Conservation (phyloP, 106 monocot species). For the Iris macrosiphon region DNA sequence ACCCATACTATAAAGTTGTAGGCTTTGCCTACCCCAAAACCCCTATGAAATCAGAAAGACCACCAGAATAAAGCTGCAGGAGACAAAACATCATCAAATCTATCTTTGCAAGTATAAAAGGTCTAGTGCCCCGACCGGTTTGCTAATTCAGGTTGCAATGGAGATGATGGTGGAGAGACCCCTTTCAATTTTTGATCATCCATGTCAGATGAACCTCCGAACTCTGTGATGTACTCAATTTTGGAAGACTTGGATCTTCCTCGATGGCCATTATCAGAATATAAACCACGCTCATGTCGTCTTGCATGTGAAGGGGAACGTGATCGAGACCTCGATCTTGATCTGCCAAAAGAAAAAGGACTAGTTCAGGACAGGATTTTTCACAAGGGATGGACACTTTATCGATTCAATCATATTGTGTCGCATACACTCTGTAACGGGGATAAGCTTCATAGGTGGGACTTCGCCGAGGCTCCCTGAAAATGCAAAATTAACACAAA, state of each 20-base stretch:
- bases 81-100: constrained; percentile 74
- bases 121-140: constrained; percentile 98
- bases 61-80: constrained; percentile 66
- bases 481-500: background rate
- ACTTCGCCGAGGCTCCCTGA: constrained; percentile 78
- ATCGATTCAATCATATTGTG: background rate
- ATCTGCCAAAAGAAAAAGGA: constrained; percentile 34
- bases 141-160: constrained; percentile 41
- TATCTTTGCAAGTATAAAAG: constrained; percentile 87
- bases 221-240: constrained; percentile 96
- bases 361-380: background rate
- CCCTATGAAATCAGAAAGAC: constrained; percentile 36
- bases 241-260: constrained; percentile 76
- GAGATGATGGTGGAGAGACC: constrained; percentile 89
- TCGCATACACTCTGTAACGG: constrained; percentile 47
- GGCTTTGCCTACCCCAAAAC: constrained; percentile 15
- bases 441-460: constrained; percentile 97
- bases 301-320: constrained; percentile 66
- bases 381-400: background rate
- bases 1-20: background rate
- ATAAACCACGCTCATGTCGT: constrained; percentile 44
- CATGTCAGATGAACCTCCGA: constrained; percentile 60
- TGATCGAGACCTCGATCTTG: constrained; percentile 73
- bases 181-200: constrained; percentile 47
- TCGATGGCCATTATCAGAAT: constrained; percentile 56